A percentile compares a stretch with the other conserved stretches of the same genome.
Conservation (phyloP, 139 green algal genomes). For the Picochlorum sp. region DNA sequence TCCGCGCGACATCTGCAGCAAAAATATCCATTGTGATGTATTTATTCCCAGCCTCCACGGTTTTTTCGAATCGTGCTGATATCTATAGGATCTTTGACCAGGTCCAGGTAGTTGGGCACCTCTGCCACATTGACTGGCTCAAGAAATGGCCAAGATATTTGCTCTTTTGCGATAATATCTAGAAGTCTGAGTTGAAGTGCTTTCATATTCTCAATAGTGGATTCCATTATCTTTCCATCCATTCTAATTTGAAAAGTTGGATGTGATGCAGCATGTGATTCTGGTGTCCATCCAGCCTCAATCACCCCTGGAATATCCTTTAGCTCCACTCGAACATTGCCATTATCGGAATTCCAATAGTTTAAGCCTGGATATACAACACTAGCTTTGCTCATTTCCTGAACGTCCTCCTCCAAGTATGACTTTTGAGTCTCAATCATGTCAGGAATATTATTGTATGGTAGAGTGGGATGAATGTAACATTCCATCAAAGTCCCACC, state of each 20-base stretch:
- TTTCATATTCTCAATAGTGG: conserved; percentile 7
- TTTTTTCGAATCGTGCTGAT: conserved; percentile 53
- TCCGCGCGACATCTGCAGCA: conserved; percentile 73
- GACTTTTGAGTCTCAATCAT: conserved; percentile 46
- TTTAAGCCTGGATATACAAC: conserved; percentile 56
- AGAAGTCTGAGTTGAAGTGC: conserved; percentile 17
- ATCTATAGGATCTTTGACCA: conserved; percentile 82
- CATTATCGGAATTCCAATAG: conserved; percentile 18
- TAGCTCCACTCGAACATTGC: conserved; percentile 19
- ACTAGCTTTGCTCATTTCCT: conserved; percentile 65
- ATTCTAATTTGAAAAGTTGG: conserved; percentile 11
- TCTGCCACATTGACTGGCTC: conserved; percentile 63
- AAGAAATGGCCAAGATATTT: conserved; percentile 83
- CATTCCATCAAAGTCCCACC: conserved; percentile 98
- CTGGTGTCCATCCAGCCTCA: conserved; percentile 67
- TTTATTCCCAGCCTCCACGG: conserved; percentile 47
- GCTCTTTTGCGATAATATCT: conserved; percentile 34
- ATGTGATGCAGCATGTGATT: background rate
- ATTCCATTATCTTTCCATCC: conserved; percentile 6
- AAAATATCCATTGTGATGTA: conserved; percentile 95
- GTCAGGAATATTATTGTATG: conserved; percentile 50
- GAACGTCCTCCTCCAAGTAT: conserved; percentile 54
- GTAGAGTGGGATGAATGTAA: conserved; percentile 58
- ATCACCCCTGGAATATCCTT: conserved; percentile 70
- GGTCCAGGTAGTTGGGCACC: conserved; percentile 88